These are phyloP conservation scores for Jamesozyma gamospora DNA, from an alignment of 805 yeast genomes.

Conservation along the genomic window DNA sequence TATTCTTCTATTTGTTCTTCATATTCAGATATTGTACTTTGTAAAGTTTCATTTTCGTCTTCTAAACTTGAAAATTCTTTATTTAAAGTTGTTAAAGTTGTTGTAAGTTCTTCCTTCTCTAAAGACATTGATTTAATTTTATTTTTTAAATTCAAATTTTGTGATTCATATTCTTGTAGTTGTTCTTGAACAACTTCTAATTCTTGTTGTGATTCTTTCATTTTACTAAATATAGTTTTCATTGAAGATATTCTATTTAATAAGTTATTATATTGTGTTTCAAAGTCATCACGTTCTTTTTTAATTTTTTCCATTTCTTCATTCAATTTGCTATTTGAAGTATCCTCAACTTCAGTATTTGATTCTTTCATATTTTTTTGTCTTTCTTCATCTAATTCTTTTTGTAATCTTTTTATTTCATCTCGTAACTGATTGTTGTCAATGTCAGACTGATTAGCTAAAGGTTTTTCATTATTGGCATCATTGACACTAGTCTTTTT, in stretches of 20 bases:
- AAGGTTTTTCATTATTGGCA: background rate
- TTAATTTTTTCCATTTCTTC: constrained; percentile 26
- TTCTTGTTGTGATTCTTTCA: constrained; percentile 61
- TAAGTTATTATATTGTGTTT: constrained; percentile 51
- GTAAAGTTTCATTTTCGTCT: constrained; percentile 40
- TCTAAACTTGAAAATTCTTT: constrained; percentile 39
- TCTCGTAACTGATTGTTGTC: background rate
- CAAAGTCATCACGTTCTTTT: constrained; percentile 47
- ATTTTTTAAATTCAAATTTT: constrained; percentile 30
- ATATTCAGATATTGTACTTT: constrained; percentile 44
- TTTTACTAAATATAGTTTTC: constrained; percentile 62
- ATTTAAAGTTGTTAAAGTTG: constrained; percentile 30
- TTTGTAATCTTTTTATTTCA: constrained; percentile 3
- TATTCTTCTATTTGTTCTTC: constrained; percentile 33
- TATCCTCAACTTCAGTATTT: background rate
- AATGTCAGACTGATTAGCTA: too few species aligned
- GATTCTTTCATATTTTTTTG: background rate
- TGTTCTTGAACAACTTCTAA: constrained; percentile 46
- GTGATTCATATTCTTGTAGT: constrained; percentile 37
- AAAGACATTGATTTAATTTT: constrained; percentile 26
- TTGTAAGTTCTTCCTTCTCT: constrained; percentile 29
- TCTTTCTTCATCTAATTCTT: constrained; percentile 3
- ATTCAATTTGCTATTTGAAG: too few species aligned
- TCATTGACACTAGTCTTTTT: background rate
- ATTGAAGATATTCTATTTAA: constrained; percentile 57